Evolutionary conservation across 495 filamentous ascomycete species (phyloP).

Genomic region (Letharia columbiana): DNA sequence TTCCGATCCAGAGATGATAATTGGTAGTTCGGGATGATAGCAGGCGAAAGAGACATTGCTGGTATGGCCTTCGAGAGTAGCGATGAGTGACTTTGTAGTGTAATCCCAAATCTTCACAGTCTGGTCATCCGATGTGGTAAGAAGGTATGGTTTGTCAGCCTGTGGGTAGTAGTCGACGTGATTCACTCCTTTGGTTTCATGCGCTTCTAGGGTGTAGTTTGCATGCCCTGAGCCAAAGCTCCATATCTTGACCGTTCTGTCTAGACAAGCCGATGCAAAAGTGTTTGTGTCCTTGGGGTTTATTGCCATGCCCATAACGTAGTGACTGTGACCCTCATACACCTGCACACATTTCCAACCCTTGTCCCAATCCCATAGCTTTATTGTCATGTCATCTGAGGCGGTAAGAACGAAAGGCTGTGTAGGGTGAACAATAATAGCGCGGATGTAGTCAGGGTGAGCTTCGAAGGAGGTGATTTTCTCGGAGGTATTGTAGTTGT

Average conservation of each 20-base stretch:
- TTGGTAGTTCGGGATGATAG: slow-evolving; percentile 92
- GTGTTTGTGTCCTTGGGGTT: slow-evolving; percentile 99
- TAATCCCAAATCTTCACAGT: slow-evolving; percentile 98
- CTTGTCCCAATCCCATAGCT: slow-evolving; percentile 98
- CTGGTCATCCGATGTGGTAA: slow-evolving; percentile 92
- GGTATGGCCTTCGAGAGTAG: slow-evolving; percentile 92
- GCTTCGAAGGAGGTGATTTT: slow-evolving; percentile 98
- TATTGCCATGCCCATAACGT: slow-evolving; percentile 99
- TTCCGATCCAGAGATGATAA: slow-evolving; percentile 98
- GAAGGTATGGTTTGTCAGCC: slow-evolving; percentile 91
- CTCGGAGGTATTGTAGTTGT: slow-evolving; percentile 99
- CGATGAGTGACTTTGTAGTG: slow-evolving; percentile 93
- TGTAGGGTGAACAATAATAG: slow-evolving; percentile 93
- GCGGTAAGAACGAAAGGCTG: slow-evolving; percentile 95
- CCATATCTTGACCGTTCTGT: slow-evolving; percentile 98
- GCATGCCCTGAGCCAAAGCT: slow-evolving; percentile 80
- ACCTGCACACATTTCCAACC: slow-evolving; percentile 97
- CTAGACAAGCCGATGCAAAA: slow-evolving; percentile 93
- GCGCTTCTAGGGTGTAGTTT: slow-evolving; percentile 93
- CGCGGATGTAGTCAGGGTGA: slow-evolving; percentile 97
- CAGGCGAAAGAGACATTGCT: slow-evolving; percentile 99
- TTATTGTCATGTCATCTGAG: slow-evolving; percentile 99
- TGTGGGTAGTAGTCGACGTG: slow-evolving; percentile 97
- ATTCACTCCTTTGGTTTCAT: slow-evolving; percentile 97
- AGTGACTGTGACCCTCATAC: slow-evolving; percentile 96